Evolutionary conservation across 208 protist species (phyloP), one percentile per base, ranked within the genome.

Genomic region (Angomonas ambiguus): DNA sequence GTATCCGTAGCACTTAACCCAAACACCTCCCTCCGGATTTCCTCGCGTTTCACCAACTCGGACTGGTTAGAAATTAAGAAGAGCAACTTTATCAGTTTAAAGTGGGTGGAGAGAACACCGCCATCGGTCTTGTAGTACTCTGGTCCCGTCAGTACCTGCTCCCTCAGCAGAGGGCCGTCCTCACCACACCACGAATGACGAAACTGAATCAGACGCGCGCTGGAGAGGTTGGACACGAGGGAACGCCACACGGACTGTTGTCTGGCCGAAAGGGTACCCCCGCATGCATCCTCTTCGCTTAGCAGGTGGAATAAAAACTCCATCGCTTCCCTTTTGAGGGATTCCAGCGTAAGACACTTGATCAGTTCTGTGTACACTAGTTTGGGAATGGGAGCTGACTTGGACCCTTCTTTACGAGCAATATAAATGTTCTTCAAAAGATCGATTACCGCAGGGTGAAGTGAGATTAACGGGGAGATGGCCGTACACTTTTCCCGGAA

Each of bases 31-130:
- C 72, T 67, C 0, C 75, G 68, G 0, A 88, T 75, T 67, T 82
- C 76, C 45, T 83, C 72, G 51, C 75, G 68, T 49, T 80, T 72
- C 60, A 82, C 72, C 13, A 88, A 34, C 51, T 88, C 76, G 63
- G 72, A 85, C 22, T 62, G 38, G 49, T 69, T 63, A 18, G 76
- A 53, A 25, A 85, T 69, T 18, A 77, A 56, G 41, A 71, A 74
- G 13, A 88, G 30, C 13, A 88, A 74, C 4, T 57, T 49, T 57
- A 61, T 68, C 60, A 83, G 41, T 3, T 65, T 42, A 27, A 79
- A 65, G 51, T 85, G 78, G 0, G 55, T 64, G n/a, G 42, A 38
- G 2, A 85, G 41, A 8, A 56, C 68, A n/a, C 18, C 8, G 4
- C 82, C 82, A 11, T 65, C 74, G 18, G 49, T 31, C 13, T 66